Evolutionary conservation across 352 stramenopile species (phyloP).

Genomic region (Elongisporangium anandrum): DNA sequence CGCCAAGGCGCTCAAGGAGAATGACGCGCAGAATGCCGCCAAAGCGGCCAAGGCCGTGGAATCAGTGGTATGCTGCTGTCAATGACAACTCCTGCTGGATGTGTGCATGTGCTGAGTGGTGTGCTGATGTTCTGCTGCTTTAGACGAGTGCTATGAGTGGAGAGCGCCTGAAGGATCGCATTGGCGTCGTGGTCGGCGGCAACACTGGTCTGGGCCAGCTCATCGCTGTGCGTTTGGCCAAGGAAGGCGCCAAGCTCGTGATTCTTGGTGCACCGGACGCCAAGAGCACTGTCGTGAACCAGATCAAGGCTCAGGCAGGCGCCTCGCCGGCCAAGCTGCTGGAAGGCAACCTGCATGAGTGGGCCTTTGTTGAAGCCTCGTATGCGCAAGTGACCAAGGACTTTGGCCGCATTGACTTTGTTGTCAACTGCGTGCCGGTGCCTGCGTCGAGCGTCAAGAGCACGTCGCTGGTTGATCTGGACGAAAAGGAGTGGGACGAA

Average conservation of each 20-base stretch:
- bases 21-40: conserved; percentile 57
- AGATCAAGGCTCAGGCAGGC: conserved; percentile 24
- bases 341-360: conserved; percentile 44
- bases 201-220: conserved; percentile 58
- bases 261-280: conserved; percentile 30
- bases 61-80: conserved; percentile 35
- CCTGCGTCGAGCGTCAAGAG: conserved; percentile 27
- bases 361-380: conserved; percentile 42
- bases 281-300: conserved; percentile 30
- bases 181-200: conserved; percentile 59
- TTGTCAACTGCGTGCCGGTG: conserved; percentile 58
- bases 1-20: conserved; percentile 52
- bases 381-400: conserved; percentile 35
- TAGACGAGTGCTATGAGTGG: conserved; percentile 54
- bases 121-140: not conserved
- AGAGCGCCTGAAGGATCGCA: conserved; percentile 44
- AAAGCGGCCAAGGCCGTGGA: conserved; percentile 45
- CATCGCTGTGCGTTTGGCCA: conserved; percentile 52
- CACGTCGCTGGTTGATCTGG: conserved; percentile 30
- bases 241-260: conserved; percentile 55
- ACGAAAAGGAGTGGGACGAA: conserved; percentile 46
- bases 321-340: conserved; percentile 24
- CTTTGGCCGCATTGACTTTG: conserved; percentile 65
- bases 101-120: not conserved
- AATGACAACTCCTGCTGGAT: not conserved